Evolutionary conservation across 495 filamentous ascomycete genomes (phyloP), one percentile per base, ranked within the genome.

Genomic region (Penicillium waksmanii): DNA sequence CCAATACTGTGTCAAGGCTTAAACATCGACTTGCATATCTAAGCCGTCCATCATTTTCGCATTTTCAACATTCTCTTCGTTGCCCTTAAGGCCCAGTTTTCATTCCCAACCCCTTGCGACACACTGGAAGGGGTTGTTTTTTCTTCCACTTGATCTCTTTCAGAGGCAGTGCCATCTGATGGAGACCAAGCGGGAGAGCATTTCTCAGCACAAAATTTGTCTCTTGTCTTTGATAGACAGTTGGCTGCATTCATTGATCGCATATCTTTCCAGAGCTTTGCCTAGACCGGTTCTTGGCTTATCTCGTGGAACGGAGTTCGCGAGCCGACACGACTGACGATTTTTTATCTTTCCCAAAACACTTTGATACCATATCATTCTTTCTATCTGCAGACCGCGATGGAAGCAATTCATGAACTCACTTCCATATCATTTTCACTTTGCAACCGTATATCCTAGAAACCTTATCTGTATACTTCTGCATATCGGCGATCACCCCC

Each of bases 1-100:
- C 65, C 62, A 71, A 57, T 74, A 75, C 53, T 78, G 76, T 64
- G 62, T 76, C 33, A 62, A 62, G 55, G 68, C 68, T 50, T 68
- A 61, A 34, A 43, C 23, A 9, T 21, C 44, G 17, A 25, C 43
- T 19, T 46, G 6, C 21, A 25, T n/a, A 27, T 15, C 18, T 27
- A 15, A 48, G 46, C 46, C 42, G 17, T 36, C 56, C 17, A 17
- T 58, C 21, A 18, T 12, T 15, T 53, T 53, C 19, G n/a, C 23
- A 48, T 48, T 53, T 25, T 47, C 21, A 40, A 31, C 17, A 44
- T 53, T 34, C 25, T 52, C 23, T 33, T 51, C 49, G 7, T 51
- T 33, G 31, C 31, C 18, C 27, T 25, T 10, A 10, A 1, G 11
- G 13, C 46, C 46, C 46, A 21, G 11, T 48, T 8, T 48, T 25